Percentiles rank a stretch among this genome's conserved stretches.
These are phyloP conservation scores for Leccinum disarticulatum DNA, from an alignment of 768 basidiomycete species.

Conservation along the genomic window DNA sequence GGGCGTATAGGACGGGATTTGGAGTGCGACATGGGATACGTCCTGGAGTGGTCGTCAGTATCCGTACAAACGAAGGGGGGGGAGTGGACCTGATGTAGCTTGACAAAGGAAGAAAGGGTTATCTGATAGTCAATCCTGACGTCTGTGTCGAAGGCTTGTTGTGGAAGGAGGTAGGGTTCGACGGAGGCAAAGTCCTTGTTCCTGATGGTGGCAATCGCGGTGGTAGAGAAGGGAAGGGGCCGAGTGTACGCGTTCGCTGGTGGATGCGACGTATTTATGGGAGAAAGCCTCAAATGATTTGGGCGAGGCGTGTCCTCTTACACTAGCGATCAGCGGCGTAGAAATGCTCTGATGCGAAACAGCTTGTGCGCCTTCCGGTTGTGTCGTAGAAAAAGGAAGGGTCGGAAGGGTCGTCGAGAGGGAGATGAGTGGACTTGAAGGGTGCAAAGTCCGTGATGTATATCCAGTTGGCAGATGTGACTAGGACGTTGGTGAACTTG, in stretches of 20 bases:
- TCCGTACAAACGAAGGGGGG: no score
- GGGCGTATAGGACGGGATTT: conserved; percentile 52
- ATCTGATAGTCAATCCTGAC: conserved; percentile 54
- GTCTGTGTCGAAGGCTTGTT: conserved; percentile 45
- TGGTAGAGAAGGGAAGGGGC: conserved; percentile 37
- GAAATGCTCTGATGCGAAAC: conserved; percentile 95
- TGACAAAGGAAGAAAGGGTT: conserved; percentile 37
- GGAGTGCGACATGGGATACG: conserved; percentile 72
- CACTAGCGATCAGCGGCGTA: conserved; percentile 73
- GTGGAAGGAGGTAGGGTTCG: conserved; percentile 63
- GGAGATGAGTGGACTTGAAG: conserved; percentile 94
- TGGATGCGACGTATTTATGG: conserved; percentile 81
- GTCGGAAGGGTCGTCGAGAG: conserved; percentile 94
- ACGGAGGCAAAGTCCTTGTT: conserved; percentile 73
- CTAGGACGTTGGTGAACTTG: conserved; percentile 95
- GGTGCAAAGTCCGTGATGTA: conserved; percentile 93
- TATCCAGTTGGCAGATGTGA: conserved; percentile 95
- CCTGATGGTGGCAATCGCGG: conserved; percentile 5
- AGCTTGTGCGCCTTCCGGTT: conserved; percentile 89
- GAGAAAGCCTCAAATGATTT: conserved; percentile 95
- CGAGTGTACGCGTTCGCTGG: conserved; percentile 63
- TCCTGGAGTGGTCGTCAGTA: conserved; percentile 44
- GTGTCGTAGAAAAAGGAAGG: conserved; percentile 99
- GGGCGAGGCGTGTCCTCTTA: conserved; percentile 80
- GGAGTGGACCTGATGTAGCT: conserved; percentile 55